phyloP scores from a whole-genome alignment of 2,329 filamentous ascomycete genomes.

The Xylaria sp. region DNA sequence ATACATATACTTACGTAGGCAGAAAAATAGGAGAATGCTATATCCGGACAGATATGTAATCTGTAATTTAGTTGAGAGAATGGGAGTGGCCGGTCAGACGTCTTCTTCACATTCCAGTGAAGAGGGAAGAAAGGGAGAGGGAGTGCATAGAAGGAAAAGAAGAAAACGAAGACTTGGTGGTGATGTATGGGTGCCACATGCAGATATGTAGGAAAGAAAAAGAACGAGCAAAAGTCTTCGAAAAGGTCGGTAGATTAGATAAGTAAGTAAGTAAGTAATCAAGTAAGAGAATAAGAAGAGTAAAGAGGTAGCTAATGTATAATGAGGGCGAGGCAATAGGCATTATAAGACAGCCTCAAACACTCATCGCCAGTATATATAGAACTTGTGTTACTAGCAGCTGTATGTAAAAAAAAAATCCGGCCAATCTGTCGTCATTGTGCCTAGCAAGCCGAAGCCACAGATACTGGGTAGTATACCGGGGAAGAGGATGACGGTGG shows the following conservation, averaged over 20 bases:
- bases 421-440: constrained; percentile 45
- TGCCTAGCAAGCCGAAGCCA: constrained; percentile 18
- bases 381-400: constrained; percentile 30
- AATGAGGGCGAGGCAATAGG: background rate
- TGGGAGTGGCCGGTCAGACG: background rate
- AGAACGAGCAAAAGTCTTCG: background rate
- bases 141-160: background rate
- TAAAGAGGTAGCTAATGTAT: background rate
- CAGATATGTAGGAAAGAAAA: constrained; percentile 13
- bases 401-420: constrained; percentile 12
- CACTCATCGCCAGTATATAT: constrained; percentile 37
- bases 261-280: background rate
- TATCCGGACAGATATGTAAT: background rate
- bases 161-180: background rate
- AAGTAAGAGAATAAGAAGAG: constrained; percentile 6
- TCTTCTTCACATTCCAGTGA: constrained; percentile 22
- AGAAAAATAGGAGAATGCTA: background rate
- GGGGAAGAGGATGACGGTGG: constrained; percentile 1
- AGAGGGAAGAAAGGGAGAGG: background rate
- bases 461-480: background rate
- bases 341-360: constrained; percentile 37
- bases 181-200: constrained; percentile 8
- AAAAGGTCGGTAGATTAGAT: background rate
- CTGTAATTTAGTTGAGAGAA: constrained; percentile 6
- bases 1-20: background rate